Evolutionary conservation across 352 stramenopile species (phyloP), one percentile per base, ranked within the genome.

Genomic region (Phytophthora crassamura): DNA sequence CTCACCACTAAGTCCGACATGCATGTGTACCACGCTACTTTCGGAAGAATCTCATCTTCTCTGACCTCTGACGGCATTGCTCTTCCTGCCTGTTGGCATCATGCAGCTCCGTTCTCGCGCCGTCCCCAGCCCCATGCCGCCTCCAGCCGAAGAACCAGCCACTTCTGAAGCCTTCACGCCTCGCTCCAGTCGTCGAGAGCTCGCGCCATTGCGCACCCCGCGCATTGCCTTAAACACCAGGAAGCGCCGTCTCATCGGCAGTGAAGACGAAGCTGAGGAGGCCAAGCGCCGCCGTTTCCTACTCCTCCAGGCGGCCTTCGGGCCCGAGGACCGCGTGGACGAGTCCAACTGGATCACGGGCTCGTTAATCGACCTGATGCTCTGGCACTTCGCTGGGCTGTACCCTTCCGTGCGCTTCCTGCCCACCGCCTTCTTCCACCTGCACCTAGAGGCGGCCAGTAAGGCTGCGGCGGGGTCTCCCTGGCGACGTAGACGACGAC

Each of bases 321-420:
- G 67, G 15, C 61, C 67, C 15, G 84, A 93, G 42, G 82, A 95
- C 34, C 64, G 57, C 30, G 73, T 97, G 28, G 78, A 86, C 67
- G 89, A 93, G 18, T 82, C 84, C 28, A 93, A 75, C 52, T 97
- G 90, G 90, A 77, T 97, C 58, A 94, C 78, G 35, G 77, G 84
- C 34, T 87, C 85, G 32, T 60, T 97, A 30, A 96, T 97, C 59
- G 86, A 96, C 59, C 59, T 96, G 41, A 80, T 94, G 67, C 77
- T 96, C 18, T 92, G 83, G 72, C 75, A 90, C 22, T 84, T 97
- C 46, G 88, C 89, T 41, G 79, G 67, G 8, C 67, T 78, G 66
- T 97, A 97, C 60, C 67, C 73, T 8, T 41, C 59, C 2, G 84
- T 91, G 41, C 74, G 89, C 53, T 97, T 96, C 59, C 69, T 97